Evolutionary conservation across 75 land plant genomes (phyloP), one percentile per base, ranked within the genome.

Genomic region (Selaginella tamariscina): DNA sequence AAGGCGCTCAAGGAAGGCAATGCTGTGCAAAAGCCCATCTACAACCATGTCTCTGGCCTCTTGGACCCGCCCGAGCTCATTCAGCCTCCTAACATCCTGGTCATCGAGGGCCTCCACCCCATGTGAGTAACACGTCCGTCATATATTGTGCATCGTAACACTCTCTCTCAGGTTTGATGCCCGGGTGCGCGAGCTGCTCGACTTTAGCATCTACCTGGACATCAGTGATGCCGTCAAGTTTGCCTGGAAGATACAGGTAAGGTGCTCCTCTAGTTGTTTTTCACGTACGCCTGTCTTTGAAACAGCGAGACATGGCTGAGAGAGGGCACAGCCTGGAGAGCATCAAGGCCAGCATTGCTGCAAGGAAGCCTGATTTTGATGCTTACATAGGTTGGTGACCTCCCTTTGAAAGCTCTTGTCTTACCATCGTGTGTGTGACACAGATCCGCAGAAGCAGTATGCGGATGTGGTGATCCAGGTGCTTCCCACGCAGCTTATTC

Each of bases 361-460:
- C 95, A n/a, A 65, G 97, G 28, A 89, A 86, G 54, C 95, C 95
- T 2, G 95, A 89, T 63, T 89, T 92, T 32, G 95, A 92, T 74
- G 95, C 90, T 24, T 92, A 73, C 68, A 92, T 89, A 30, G 49
- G 49, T 39, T 18, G 49, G 5, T 39, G 49, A 39, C 15, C 15
- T 39, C 11, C 49, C 15, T 39, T 39, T 15, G 15, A 39, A n/a
- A n/a, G n/a, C n/a, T n/a, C n/a, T n/a, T n/a, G n/a, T n/a, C n/a
- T n/a, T n/a, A n/a, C n/a, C n/a, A n/a, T n/a, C n/a, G n/a, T n/a
- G n/a, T n/a, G n/a, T n/a, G n/a, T 69, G 22, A 27, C 33, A 28
- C 90, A 92, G 97, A 92, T 32, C 89, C 97, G 56, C 97, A 92
- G 72, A 92, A 92, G 84, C 85, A 89, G 68, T 86, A 86, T 67